Base-by-base conservation (phyloP, 2,329 filamentous ascomycete species). In the Colletotrichum paranaense region DNA sequence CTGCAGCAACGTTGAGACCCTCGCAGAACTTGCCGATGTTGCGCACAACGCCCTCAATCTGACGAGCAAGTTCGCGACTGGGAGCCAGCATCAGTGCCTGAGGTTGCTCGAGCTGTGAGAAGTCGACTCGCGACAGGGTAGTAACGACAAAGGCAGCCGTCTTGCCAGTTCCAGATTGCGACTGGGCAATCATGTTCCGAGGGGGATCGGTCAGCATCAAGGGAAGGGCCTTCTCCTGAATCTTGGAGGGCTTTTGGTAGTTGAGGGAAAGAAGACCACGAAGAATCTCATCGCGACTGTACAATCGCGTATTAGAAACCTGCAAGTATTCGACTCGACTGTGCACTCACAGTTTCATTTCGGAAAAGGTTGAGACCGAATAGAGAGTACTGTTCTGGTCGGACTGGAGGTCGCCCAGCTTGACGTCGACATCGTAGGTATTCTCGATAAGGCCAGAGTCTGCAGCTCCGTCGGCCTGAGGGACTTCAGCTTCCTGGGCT, bases 91-190 rank as follows among this genome's bases (percentile, higher is more conserved):
- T 92, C 55, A 99, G 85, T 16, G 95, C 95, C 85, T 99, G 97
- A 1, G 96, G 95, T 76, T 90, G 87, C 32, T 90, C 85, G 24
- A 92, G 88, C 75, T 90, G 88, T 64, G 80, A 86, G 72, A 95
- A 89, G 79, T 99, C 95, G 80, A 98, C 85, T 75, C 97, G 94
- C 72, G 94, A 94, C 53, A 99, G 89, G 74, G 97, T 93, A 74
- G 97, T 97, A 75, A 98, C 92, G 58, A 97, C 94, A 82, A 99
- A 99, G 26, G 97, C 97, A 24, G 95, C 97, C 0, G 97, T 99
- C 88, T 99, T 99, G 80, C 97, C 97, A 24, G 97, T 99, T 78
- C 97, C 97, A 2, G 97, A 99, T 83, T 99, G 97, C n/a, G 97
- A 99, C 84, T 99, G 97, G 4, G 95, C 97, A 80, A 99, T 96